A percentile compares a stretch with the other conserved stretches of the same genome.
phyloP scores from a whole-genome alignment of 2,329 filamentous ascomycete species.

The Chrysosporium keratinophilum region DNA sequence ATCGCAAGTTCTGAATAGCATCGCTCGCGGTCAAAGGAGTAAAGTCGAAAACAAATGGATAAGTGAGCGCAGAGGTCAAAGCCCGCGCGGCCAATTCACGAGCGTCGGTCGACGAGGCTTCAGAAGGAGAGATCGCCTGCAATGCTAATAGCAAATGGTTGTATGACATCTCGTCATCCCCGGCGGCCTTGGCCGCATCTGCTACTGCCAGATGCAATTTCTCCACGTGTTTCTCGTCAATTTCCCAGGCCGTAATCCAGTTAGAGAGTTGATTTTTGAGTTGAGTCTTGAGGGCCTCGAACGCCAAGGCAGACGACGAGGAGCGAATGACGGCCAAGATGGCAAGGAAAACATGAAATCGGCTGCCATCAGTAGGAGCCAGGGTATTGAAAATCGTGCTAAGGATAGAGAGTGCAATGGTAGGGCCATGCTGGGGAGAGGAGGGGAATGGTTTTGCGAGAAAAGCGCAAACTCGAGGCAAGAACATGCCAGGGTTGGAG shows the following conservation, averaged over 20 bases:
- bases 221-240: constrained; percentile 70
- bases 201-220: constrained; percentile 75
- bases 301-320: constrained; percentile 60
- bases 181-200: constrained; percentile 66
- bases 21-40: constrained; percentile 60
- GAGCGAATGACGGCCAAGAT: constrained; percentile 73
- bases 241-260: constrained; percentile 77
- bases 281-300: constrained; percentile 73
- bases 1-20: constrained; percentile 74
- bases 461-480: constrained; percentile 79
- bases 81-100: constrained; percentile 53
- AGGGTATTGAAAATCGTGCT: constrained; percentile 96
- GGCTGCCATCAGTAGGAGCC: constrained; percentile 60
- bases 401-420: constrained; percentile 78
- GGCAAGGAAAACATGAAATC: constrained; percentile 83
- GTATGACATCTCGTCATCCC: constrained; percentile 67
- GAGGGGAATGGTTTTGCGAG: constrained; percentile 77
- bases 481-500: constrained; percentile 71
- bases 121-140: constrained; percentile 58
- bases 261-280: constrained; percentile 63
- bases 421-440: constrained; percentile 73
- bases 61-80: constrained; percentile 56
- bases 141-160: constrained; percentile 65
- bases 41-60: constrained; percentile 60
- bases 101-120: constrained; percentile 45